phyloP scores from a whole-genome alignment of 768 basidiomycete species.

The Clitopilus hobsonii region DNA sequence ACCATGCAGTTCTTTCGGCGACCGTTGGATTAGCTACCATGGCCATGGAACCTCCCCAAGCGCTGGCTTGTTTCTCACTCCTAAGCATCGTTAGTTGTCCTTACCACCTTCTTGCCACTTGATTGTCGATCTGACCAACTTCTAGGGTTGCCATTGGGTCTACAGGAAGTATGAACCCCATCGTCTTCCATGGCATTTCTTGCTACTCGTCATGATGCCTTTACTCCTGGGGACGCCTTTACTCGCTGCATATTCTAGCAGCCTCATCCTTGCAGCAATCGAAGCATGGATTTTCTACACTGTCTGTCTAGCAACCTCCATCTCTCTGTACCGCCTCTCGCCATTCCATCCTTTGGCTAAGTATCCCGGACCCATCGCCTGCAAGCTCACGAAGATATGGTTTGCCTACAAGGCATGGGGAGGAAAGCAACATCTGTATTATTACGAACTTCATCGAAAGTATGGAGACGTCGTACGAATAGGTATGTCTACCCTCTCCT shows the following conservation, averaged over 20 bases:
- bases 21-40: neutral
- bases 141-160: slow-evolving; percentile 8
- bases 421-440: slow-evolving; percentile 40
- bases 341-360: slow-evolving; percentile 41
- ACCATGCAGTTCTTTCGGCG: neutral
- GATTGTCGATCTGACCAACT: slow-evolving; percentile 1
- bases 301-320: neutral
- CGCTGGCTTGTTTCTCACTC: neutral
- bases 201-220: slow-evolving; percentile 6
- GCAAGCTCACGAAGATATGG: slow-evolving; percentile 35
- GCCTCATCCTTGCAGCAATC: neutral
- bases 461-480: slow-evolving; percentile 53
- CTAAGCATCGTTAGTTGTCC: neutral
- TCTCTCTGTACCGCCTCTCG: slow-evolving; percentile 35
- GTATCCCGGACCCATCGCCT: slow-evolving; percentile 40
- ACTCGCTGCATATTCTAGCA: neutral
- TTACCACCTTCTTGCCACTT: neutral
- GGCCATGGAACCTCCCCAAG: neutral
- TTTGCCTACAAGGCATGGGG: slow-evolving; percentile 20
- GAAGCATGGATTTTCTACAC: slow-evolving; percentile 4
- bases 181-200: slow-evolving; percentile 1
- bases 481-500: slow-evolving; percentile 29
- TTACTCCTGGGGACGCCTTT: slow-evolving; percentile 1
- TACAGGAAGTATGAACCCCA: slow-evolving; percentile 8
- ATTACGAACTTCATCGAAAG: slow-evolving; percentile 37